Percentiles rank a stretch among this genome's conserved stretches.
phyloP scores from a whole-genome alignment of 306 rosid species.

The Vachellia pachyceras region DNA sequence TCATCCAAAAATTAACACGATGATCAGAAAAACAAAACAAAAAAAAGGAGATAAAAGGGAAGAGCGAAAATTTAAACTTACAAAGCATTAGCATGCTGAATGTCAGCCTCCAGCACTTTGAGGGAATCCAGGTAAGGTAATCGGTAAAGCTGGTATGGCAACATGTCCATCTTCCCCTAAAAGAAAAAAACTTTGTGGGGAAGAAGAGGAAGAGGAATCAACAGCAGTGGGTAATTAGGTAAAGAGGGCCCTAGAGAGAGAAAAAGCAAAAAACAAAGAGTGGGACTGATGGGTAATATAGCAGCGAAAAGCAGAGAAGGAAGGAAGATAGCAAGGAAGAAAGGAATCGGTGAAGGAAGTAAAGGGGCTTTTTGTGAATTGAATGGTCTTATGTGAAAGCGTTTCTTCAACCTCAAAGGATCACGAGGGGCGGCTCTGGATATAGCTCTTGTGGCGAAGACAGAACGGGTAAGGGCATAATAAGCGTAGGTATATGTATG shows the following conservation, averaged over 20 bases:
- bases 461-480: slow-evolving; percentile 25
- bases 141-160: slow-evolving; percentile 72
- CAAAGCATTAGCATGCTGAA: slow-evolving; percentile 93
- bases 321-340: slow-evolving; percentile 1
- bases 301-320: slow-evolving; percentile 15
- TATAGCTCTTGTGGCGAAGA: slow-evolving; percentile 30
- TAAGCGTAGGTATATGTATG: slow-evolving; percentile 24
- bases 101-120: slow-evolving; percentile 84
- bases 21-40: neutral
- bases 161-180: slow-evolving; percentile 54
- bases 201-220: slow-evolving; percentile 28
- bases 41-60: neutral
- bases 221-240: neutral
- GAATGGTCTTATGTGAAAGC: neutral
- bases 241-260: neutral
- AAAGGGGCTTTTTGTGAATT: neutral
- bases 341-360: slow-evolving; percentile 15
- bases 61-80: slow-evolving; percentile 44
- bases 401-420: slow-evolving; percentile 14
- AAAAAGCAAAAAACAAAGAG: neutral
- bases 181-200: neutral
- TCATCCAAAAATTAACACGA: neutral
- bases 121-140: slow-evolving; percentile 79
- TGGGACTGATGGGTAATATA: slow-evolving; percentile 15
- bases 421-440: slow-evolving; percentile 27